These are phyloP conservation scores for Bathelium albidoporum DNA, from an alignment of 495 filamentous ascomycete genomes.

Conservation along the genomic window DNA sequence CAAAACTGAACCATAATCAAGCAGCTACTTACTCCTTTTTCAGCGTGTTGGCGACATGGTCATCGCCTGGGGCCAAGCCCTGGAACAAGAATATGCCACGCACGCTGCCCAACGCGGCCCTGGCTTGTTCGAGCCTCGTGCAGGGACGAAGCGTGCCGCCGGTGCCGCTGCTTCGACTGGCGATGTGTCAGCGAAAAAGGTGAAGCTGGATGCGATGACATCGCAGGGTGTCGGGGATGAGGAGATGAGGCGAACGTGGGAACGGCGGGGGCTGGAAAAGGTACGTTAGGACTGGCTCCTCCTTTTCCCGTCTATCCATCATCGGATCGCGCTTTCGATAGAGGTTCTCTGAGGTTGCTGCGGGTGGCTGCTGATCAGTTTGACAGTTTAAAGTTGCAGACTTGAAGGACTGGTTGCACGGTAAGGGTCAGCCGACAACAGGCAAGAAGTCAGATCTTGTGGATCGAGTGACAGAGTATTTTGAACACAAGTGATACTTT, in stretches of 20 bases:
- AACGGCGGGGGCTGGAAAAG: conserved; percentile 53
- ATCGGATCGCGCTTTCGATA: too few species aligned
- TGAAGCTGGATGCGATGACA: conserved; percentile 36
- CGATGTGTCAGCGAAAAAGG: conserved; percentile 36
- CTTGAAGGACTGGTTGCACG: conserved; percentile 56
- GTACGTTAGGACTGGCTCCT: too few species aligned
- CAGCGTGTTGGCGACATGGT: conserved; percentile 66
- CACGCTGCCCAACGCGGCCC: conserved; percentile 14
- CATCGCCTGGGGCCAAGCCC: conserved; percentile 59
- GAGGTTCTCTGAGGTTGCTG: conserved; percentile 6
- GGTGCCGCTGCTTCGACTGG: conserved; percentile 31
- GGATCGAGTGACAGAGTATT: conserved; percentile 65
- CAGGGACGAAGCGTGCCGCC: conserved; percentile 35
- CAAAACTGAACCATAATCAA: neutral
- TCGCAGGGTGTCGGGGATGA: conserved; percentile 27
- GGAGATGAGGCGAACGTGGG: conserved; percentile 51
- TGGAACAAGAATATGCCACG: conserved; percentile 41
- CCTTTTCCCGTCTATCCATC: too few species aligned
- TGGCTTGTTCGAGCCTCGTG: conserved; percentile 17
- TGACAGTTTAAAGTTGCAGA: conserved; percentile 51
- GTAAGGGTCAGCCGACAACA: conserved; percentile 47
- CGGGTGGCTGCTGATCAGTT: conserved; percentile 7
- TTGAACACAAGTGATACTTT: conserved; percentile 45
- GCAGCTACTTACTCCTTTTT: neutral
- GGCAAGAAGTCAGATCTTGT: conserved; percentile 68